A percentile compares a stretch with the other conserved stretches of the same genome.
Conservation (phyloP, 116 monocot genomes). For the Zostera marina region DNA sequence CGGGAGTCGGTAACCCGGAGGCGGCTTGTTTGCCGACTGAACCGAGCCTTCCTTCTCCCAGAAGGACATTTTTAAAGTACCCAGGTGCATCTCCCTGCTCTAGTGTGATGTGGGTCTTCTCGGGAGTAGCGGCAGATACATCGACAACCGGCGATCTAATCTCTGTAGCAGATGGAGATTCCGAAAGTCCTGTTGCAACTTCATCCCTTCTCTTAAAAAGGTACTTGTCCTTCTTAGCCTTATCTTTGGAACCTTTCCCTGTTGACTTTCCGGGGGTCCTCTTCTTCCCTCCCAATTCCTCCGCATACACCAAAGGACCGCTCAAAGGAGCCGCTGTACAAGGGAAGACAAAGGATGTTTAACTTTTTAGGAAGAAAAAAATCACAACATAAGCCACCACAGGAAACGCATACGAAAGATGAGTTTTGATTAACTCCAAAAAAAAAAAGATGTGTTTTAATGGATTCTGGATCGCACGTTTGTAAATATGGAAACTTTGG, state of each 20-base stretch:
- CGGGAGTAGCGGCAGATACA: background rate
- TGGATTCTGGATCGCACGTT: too few species aligned
- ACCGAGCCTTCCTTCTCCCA: too few species aligned
- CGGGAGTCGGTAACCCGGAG: background rate
- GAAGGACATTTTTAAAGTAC: background rate
- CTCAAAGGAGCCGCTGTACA: conserved; percentile 42
- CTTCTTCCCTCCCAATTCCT: conserved; percentile 18
- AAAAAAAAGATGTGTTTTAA: too few species aligned
- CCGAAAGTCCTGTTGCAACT: background rate
- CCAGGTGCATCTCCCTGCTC: background rate
- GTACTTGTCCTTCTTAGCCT: conserved; percentile 64
- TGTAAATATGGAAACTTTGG: too few species aligned
- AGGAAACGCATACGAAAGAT: too few species aligned
- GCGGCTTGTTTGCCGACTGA: background rate
- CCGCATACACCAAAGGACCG: conserved; percentile 48
- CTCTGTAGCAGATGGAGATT: background rate
- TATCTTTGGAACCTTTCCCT: conserved; percentile 4
- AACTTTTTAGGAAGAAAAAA: too few species aligned
- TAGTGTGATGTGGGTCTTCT: too few species aligned
- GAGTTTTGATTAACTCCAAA: too few species aligned
- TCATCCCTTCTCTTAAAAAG: conserved; percentile 57
- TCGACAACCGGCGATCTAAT: background rate
- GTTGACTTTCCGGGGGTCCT: background rate
- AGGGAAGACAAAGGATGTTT: background rate
- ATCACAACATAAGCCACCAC: too few species aligned